Conservation (phyloP, 768 basidiomycete genomes). For the Pleurotus sapidus region DNA sequence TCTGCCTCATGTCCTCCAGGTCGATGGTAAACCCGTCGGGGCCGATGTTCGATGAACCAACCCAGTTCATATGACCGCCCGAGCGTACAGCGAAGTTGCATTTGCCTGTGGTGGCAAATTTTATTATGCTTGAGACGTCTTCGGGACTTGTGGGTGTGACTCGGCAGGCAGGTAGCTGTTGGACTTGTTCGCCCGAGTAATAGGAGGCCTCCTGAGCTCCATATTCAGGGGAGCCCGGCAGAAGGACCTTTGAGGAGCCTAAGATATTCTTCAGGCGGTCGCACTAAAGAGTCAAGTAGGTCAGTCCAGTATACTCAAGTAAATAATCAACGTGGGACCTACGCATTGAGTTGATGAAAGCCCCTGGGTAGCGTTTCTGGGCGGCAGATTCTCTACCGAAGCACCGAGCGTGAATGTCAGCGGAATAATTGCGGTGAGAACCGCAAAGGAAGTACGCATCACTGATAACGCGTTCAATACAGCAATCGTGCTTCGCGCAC, state of each 20-base stretch:
- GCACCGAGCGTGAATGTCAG: neutral
- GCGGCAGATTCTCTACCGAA: too few species aligned
- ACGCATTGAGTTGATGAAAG: neutral
- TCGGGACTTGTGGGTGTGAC: neutral
- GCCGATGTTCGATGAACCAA: conserved; percentile 12
- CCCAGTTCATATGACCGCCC: conserved; percentile 11
- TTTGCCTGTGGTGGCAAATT: neutral
- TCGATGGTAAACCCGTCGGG: conserved; percentile 12
- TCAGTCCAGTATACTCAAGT: neutral
- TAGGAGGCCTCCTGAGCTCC: neutral
- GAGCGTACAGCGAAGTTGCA: conserved; percentile 3
- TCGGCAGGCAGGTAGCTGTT: neutral
- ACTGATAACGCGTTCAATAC: neutral
- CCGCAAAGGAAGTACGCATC: neutral
- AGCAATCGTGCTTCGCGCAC: too few species aligned
- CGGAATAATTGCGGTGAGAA: neutral
- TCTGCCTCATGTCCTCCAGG: conserved; percentile 3
- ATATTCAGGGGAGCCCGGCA: neutral
- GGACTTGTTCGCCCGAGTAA: conserved; percentile 1
- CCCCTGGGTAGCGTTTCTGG: too few species aligned
- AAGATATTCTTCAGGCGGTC: neutral
- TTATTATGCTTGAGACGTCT: conserved; percentile 2
- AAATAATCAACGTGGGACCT: neutral
- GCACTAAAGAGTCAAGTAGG: neutral
- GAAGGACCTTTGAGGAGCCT: neutral